Conservation (phyloP, 805 yeast species). For the Yarrowia sp. region DNA sequence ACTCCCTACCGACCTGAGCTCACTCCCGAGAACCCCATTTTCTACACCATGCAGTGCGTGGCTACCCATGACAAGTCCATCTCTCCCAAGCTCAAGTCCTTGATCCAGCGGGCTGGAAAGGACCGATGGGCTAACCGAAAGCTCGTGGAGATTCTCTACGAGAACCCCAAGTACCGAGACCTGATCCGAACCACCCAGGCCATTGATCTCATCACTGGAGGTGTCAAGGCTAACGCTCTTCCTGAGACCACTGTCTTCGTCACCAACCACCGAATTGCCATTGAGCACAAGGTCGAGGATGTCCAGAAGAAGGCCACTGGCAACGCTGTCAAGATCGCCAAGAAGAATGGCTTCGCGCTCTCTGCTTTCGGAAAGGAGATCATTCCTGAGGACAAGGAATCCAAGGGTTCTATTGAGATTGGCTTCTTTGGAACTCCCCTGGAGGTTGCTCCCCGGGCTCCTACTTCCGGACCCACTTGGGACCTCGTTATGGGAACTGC, state of each 20-base stretch:
- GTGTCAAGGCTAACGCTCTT: slow-evolving; percentile 76
- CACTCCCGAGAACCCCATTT: slow-evolving; percentile 64
- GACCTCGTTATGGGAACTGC: slow-evolving; percentile 63
- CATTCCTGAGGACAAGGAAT: slow-evolving; percentile 42
- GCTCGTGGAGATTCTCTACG: slow-evolving; percentile 33
- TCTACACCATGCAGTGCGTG: slow-evolving; percentile 64
- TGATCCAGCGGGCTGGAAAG: slow-evolving; percentile 40
- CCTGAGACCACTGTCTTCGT: slow-evolving; percentile 66
- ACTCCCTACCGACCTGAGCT: slow-evolving; percentile 60
- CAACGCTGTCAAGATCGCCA: slow-evolving; percentile 55
- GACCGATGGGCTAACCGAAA: slow-evolving; percentile 44
- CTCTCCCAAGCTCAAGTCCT: slow-evolving; percentile 45
- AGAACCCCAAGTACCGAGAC: slow-evolving; percentile 36
- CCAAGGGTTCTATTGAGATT: slow-evolving; percentile 41
- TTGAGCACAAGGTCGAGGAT: slow-evolving; percentile 59
- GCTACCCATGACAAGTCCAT: slow-evolving; percentile 58
- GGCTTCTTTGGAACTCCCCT: slow-evolving; percentile 44
- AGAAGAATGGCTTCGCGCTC: slow-evolving; percentile 59
- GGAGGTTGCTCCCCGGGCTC: slow-evolving; percentile 62
- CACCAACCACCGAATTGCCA: slow-evolving; percentile 69
- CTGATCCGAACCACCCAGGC: slow-evolving; percentile 70
- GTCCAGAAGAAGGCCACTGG: slow-evolving; percentile 53
- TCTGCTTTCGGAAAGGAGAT: slow-evolving; percentile 49
- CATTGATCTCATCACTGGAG: slow-evolving; percentile 70
- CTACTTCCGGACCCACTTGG: slow-evolving; percentile 53